A percentile compares a stretch with the other conserved stretches of the same genome.
phyloP scores from a whole-genome alignment of 2,329 filamentous ascomycete genomes.

The Aspergillus sp. region DNA sequence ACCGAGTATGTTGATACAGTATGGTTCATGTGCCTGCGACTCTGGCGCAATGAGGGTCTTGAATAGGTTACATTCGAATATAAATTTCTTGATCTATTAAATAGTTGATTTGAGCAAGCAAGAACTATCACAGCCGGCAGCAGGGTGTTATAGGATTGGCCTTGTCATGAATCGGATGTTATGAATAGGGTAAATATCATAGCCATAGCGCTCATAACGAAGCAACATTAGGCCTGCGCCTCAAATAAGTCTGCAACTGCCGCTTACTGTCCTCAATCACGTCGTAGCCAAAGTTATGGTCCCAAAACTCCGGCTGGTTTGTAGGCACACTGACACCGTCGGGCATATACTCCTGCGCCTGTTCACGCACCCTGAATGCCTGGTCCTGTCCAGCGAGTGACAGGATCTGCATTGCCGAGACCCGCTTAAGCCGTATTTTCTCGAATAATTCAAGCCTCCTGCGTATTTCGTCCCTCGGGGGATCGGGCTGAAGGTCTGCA shows the following conservation, averaged over 20 bases:
- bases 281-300: slow-evolving; percentile 6
- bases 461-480: not conserved
- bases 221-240: not conserved
- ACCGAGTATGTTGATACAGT: not conserved
- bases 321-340: not conserved
- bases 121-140: too few relatives aligned
- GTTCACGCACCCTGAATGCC: not conserved
- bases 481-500: not conserved
- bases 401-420: not conserved
- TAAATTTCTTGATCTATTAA: too few relatives aligned
- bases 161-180: too few relatives aligned
- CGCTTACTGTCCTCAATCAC: not conserved
- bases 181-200: too few relatives aligned
- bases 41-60: not conserved
- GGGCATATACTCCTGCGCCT: not conserved
- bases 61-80: too few relatives aligned
- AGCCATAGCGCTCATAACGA: too few relatives aligned
- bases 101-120: too few relatives aligned
- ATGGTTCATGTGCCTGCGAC: not conserved
- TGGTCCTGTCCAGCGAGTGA: not conserved
- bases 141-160: too few relatives aligned
- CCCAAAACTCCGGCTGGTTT: not conserved
- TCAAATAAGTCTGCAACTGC: not conserved
- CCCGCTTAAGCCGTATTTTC: not conserved
- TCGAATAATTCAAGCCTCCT: not conserved